Base-by-base conservation (phyloP, 805 yeast genomes). In the Kregervanrija delftensis region DNA sequence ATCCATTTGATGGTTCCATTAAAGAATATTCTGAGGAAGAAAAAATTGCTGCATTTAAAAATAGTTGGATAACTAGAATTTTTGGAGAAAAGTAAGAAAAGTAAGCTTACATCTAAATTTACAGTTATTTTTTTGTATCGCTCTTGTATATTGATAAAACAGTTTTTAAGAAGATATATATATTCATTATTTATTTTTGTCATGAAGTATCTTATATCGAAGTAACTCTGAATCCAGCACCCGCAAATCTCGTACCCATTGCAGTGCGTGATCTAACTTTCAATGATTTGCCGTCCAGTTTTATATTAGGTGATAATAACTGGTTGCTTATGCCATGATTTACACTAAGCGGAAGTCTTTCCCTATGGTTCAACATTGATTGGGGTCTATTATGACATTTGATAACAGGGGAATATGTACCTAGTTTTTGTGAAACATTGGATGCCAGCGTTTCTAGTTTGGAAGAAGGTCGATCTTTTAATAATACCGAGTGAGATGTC, bases 1-100 rank as follows among this genome's bases (percentile, higher is more conserved):
- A 61, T 40, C 67, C 71, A 1, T 59, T 59, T 1, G 77, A 72
- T 41, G 77, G 77, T 0, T 63, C 71, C 1, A 56, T 72, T 5
- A 56, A 72, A n/a, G 55, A 67, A 40, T 74, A 72, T 55, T 55
- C 63, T 11, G 71, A 68, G 12, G 67, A 66, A 37, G 80, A 74
- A 50, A 66, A 59, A 44, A 46, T 52, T 12, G 61, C 62, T 41
- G 55, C 59, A 9, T 74, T 73, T 46, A 50, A 55, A 33, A 53
- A 64, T 30, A 59, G 69, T 28, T 65, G 71, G 70, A 36, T 68
- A 15, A 69, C 74, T 1, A 53, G 58, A 45, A 47, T 72, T 4
- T 73, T 73, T 55, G 78, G 78, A 12, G 66, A 63, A 33, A 68
- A 66, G 46, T 66, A 42, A 74, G 58, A 1, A 72, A 64, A 28